A percentile compares a stretch with the other conserved stretches of the same genome.
Evolutionary conservation across 1,284 basidiomycete species (phyloP).

Genomic region (Marasmius fiardii): DNA sequence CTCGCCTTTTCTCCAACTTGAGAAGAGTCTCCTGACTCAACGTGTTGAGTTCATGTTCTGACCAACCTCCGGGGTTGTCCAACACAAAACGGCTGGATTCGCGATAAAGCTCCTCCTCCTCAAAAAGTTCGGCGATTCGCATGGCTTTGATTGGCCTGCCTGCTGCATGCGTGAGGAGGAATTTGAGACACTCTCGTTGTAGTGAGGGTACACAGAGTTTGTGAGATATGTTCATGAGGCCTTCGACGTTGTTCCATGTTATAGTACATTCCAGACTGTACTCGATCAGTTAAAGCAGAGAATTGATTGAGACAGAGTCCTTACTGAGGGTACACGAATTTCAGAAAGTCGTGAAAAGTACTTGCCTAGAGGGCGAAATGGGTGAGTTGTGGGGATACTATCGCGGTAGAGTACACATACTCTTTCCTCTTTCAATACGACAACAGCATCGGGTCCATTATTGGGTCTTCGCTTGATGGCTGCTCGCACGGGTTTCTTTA

Average conservation of each 20-base stretch:
- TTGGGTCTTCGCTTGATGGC: conserved; percentile 37
- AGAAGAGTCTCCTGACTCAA: conserved; percentile 78
- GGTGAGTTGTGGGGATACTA: no score
- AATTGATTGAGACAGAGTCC: conserved; percentile 21
- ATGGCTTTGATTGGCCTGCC: conserved; percentile 89
- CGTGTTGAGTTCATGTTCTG: conserved; percentile 76
- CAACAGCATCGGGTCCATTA: conserved; percentile 67
- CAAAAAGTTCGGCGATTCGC: conserved; percentile 84
- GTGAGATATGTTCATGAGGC: conserved; percentile 81
- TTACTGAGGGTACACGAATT: conserved; percentile 83
- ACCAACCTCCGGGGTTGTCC: conserved; percentile 86
- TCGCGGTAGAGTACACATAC: conserved; percentile 31
- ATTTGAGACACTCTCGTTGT: conserved; percentile 77
- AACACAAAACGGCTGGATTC: conserved; percentile 89
- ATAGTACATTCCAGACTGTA: conserved; percentile 82
- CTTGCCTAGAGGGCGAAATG: conserved; percentile 43
- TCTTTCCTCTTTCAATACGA: conserved; percentile 80
- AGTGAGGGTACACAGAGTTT: conserved; percentile 83
- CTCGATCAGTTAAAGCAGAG: background rate
- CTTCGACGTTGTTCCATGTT: conserved; percentile 91
- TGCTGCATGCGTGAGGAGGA: conserved; percentile 87
- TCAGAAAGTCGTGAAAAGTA: conserved; percentile 84
- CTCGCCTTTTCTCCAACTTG: conserved; percentile 82
- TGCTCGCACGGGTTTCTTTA: conserved; percentile 29
- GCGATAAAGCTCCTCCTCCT: conserved; percentile 84